Evolutionary conservation across 306 rosid species (phyloP), one percentile per base, ranked within the genome.

Genomic region (Dicorynia guianensis): DNA sequence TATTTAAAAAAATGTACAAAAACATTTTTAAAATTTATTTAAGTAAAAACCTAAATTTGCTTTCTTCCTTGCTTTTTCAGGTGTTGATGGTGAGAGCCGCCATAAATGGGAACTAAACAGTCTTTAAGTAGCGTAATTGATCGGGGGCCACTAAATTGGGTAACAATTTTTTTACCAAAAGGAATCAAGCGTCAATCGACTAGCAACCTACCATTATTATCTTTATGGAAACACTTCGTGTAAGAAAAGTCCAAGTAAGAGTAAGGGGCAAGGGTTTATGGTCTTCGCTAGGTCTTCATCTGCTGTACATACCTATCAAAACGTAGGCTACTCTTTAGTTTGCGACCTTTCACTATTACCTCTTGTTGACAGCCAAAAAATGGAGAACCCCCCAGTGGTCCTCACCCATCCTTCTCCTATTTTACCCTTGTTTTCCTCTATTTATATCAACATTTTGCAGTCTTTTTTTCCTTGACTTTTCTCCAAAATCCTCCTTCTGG

Each of bases 311-410:
- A 48, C 79, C 82, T 78, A 48, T 64, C 39, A 15, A 57, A 40
- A 48, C 66, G 25, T 71, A 61, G 70, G 67, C 44, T 64, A 50
- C 67, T 69, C 49, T 64, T 50, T 58, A n/a, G 71, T 62, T 60
- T 62, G 72, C 34, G 35, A 50, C 72, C 65, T 67, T 11, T 42
- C 81, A 59, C 80, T 69, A 43, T 76, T 77, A 68, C 65, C 76
- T 78, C 63, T 35, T 15, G 19, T 71, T 67, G 68, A 63, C 70
- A 67, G 67, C 67, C 64, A 62, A 49, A 55, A 72, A 73, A 73
- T 69, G 70, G 74, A 76, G 77, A 74, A n/a, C n/a, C 38, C 66
- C 12, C 75, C n/a, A 30, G 91, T 88, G 91, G 93, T 82, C 89
- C 91, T 80, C 82, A 42, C 90, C 1, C 69, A 69, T 72, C 12